These are phyloP conservation scores for Paramecium caudatum DNA, from an alignment of 73 alveolate species.

Conservation along the genomic window DNA sequence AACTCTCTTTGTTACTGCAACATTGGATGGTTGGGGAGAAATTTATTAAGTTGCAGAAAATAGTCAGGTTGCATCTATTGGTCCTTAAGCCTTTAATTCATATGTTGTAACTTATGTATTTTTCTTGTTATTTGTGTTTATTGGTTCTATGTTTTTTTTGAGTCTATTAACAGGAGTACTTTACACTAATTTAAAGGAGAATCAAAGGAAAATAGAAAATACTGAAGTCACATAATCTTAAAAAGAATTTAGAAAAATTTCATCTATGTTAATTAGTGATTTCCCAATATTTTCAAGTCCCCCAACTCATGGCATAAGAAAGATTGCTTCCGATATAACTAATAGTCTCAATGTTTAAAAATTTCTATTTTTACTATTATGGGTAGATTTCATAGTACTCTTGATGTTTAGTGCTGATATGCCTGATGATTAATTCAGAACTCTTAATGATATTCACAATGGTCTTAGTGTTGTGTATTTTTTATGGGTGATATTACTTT, in stretches of 20 bases:
- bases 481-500: neutral
- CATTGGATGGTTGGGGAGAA: conserved; percentile 58
- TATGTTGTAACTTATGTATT: conserved; percentile 11
- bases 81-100: neutral
- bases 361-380: neutral
- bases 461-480: neutral
- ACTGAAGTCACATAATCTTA: neutral
- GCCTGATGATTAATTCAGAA: neutral
- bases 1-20: neutral
- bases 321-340: neutral
- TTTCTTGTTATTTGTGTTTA: conserved; percentile 18
- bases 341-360: neutral
- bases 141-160: conserved; percentile 29
- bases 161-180: conserved; percentile 54
- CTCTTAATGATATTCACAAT: neutral
- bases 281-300: conserved; percentile 1
- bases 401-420: neutral
- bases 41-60: neutral
- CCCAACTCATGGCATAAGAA: conserved; percentile 9
- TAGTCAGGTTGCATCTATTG: neutral
- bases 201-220: neutral
- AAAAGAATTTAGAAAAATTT: conserved; percentile 16
- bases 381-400: neutral
- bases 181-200: neutral
- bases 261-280: neutral